A percentile compares a stretch with the other conserved stretches of the same genome.
phyloP scores from a whole-genome alignment of 768 basidiomycete genomes.

The Solioccasus polychromus region DNA sequence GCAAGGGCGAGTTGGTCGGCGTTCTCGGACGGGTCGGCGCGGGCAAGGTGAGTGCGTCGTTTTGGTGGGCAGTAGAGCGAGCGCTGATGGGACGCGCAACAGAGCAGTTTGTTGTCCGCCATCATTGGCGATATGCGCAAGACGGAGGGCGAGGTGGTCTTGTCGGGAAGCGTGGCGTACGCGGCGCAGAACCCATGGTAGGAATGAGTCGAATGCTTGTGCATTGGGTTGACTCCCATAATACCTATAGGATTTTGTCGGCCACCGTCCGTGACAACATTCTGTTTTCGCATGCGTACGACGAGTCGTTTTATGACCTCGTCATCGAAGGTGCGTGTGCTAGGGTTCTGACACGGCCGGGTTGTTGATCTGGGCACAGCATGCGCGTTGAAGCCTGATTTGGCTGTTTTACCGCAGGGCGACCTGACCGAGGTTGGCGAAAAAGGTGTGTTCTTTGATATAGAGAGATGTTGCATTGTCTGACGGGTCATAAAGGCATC shows the following conservation, averaged over 20 bases:
- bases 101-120: constrained; percentile 75
- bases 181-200: constrained; percentile 88
- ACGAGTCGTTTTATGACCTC: constrained; percentile 77
- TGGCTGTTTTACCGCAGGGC: constrained; percentile 75
- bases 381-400: constrained; percentile 81
- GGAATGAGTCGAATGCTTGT: constrained; percentile 9
- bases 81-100: neutral
- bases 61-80: neutral
- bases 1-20: constrained; percentile 83
- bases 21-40: constrained; percentile 87
- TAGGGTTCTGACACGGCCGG: neutral
- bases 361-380: constrained; percentile 38
- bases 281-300: constrained; percentile 85
- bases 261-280: constrained; percentile 89
- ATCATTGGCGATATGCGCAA: constrained; percentile 87
- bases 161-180: constrained; percentile 75
- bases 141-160: constrained; percentile 63
- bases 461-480: too few species aligned
- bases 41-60: constrained; percentile 62
- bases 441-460: constrained; percentile 54
- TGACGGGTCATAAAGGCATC: constrained; percentile 38
- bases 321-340: constrained; percentile 66
- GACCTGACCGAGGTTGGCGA: constrained; percentile 86
- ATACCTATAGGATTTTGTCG: constrained; percentile 65
- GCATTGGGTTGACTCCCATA: neutral